Evolutionary conservation across 371 early-diverging fungal species (phyloP), one percentile per base, ranked within the genome.

Genomic region (Thermomucor indicae-seudaticae): DNA sequence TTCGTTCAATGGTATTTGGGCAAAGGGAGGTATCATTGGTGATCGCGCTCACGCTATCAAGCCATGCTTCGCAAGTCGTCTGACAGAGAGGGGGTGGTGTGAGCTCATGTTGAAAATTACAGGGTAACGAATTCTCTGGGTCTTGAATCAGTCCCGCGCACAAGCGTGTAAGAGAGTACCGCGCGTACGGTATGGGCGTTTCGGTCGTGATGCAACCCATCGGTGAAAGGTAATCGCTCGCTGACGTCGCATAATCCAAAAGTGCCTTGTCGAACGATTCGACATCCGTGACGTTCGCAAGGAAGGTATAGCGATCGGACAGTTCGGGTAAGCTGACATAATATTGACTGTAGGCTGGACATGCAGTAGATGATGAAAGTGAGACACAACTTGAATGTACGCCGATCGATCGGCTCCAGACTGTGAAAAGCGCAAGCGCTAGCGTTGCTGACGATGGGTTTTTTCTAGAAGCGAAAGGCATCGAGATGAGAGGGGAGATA

Each of bases 61-160:
- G 44, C 44, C 60, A 72, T 16, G 57, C 61, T 39, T 60, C 35
- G 43, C 76, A 76, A 16, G 76, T 76, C 7, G 34, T n/a, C 41
- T 64, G 55, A 42, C 76, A 72, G 10, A 68, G 53, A 0, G 70
- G 69, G 7, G 55, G 57, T 8, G 76, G 76, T 8, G 47, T 49
- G 25, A 58, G 37, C 27, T 50, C 47, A 22, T 64, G 23, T 22
- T 64, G 24, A 43, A 57, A 70, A 42, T 66, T 72, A 41, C 76
- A 72, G 8, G 67, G 68, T 27, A 72, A 44, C 4, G 72, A 70
- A 32, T 53, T 52, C 16, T 38, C 31, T 1, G 42, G 29, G 28
- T 75, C 69, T 52, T 72, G 70, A 17, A 72, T 57, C 10, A 76
- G 25, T 8, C 42, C 46, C 4, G 72, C 64, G 23, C 76, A 76